Evolutionary conservation across 352 stramenopile genomes (phyloP).

Genomic region (Thalassiosira livingstoniorum): DNA sequence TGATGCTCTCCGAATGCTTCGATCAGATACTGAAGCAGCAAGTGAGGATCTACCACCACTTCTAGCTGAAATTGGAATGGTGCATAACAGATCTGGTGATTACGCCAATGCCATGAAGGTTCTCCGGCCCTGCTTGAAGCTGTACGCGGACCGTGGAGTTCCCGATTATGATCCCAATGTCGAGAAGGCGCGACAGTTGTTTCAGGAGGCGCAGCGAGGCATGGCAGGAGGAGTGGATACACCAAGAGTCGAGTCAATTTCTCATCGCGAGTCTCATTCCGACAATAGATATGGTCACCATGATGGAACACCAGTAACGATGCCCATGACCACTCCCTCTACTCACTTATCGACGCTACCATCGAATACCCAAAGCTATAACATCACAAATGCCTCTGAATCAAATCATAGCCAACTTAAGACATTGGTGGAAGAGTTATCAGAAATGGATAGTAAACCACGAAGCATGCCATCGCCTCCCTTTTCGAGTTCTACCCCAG

Average conservation of each 20-base stretch:
- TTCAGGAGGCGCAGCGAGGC: constrained; percentile 29
- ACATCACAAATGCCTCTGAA: no score
- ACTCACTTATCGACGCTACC: no score
- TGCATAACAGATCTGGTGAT: constrained; percentile 36
- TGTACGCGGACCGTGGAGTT: constrained; percentile 45
- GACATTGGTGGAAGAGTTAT: no score
- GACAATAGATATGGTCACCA: no score
- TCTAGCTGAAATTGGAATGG: constrained; percentile 44
- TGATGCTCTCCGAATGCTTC: constrained; percentile 41
- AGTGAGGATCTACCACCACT: constrained; percentile 25
- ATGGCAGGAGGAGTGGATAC: background rate
- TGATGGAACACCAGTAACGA: no score
- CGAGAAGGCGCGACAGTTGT: constrained; percentile 39
- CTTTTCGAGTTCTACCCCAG: no score
- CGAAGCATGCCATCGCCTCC: no score
- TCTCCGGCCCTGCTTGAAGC: constrained; percentile 43
- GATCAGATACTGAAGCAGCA: constrained; percentile 25
- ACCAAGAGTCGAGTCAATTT: background rate
- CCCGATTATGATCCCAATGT: constrained; percentile 45
- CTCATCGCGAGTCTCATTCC: no score
- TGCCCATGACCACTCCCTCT: no score
- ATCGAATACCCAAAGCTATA: no score
- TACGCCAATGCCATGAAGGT: constrained; percentile 43
- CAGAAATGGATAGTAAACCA: no score
- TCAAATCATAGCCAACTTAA: no score